Base-by-base conservation (phyloP, 176 grass and related monocot genomes). In the Pontederia crassipes region DNA sequence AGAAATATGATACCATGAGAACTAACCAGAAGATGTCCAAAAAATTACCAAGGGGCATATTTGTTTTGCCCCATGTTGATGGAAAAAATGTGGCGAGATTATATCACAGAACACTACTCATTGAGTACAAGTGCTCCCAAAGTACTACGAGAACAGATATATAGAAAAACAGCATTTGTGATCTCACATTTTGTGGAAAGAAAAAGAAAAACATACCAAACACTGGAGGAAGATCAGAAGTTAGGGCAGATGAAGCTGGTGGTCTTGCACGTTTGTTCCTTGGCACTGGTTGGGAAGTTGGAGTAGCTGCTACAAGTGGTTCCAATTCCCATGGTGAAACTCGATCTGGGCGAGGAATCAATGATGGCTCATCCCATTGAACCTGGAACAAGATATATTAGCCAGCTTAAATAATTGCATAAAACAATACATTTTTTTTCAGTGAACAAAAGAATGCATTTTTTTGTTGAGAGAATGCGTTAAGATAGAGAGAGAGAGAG, bases 281-380 rank as follows among this genome's bases (percentile, higher is more conserved):
- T 50, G 49, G 48, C 40, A 74, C 72, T 75, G 74, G 80, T 68
- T 89, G 85, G 59, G 74, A 61, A 32, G 72, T 60, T 71, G 85
- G 90, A 68, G 77, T 75, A 69, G 74, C 57, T 62, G 74, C 77
- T 71, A 82, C 75, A 54, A 95, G 29, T 54, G 90, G 86, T 64
- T 95, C 86, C 29, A 86, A 57, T 61, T 89, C 90, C 90, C 90
- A 95, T 27, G 86, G 82, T 28, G 90, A 95, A 62, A 95, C 73
- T 78, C 77, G 75, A 16, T 86, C 86, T 59, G 86, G 90, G 28
- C 80, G 78, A 29, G 67, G 77, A 67, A 89, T 89, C 2, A 77
- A 77, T 5, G 86, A 95, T 66, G 86, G 82, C 17, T 95, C 90
- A 45, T 95, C 90, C 90, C 90, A 95, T 84, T 89, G 90, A 52